Conservation (phyloP, 352 stramenopile species). For the Globisporangium irregulare region DNA sequence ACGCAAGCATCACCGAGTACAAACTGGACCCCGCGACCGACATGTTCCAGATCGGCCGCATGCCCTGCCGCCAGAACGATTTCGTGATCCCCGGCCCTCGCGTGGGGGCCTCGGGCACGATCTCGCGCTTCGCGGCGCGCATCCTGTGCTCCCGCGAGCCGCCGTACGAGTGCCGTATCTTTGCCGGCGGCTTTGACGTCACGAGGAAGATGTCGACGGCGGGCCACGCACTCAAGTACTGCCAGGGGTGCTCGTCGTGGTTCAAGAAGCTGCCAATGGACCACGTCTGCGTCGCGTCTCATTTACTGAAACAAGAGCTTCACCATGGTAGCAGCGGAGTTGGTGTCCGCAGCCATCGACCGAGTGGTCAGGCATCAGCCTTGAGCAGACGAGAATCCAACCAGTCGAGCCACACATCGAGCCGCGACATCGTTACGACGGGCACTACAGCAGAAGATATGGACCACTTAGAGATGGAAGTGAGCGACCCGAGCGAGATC, state of each 20-base stretch:
- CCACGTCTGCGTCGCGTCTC: slow-evolving; percentile 43
- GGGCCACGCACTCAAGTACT: slow-evolving; percentile 67
- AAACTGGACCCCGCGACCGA: slow-evolving; percentile 37
- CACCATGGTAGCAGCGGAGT: background rate
- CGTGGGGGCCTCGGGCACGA: slow-evolving; percentile 67
- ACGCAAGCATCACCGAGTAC: slow-evolving; percentile 67
- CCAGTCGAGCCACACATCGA: slow-evolving; percentile 5
- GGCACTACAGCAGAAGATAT: slow-evolving; percentile 21
- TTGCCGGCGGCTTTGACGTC: slow-evolving; percentile 67
- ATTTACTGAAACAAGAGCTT: slow-evolving; percentile 18
- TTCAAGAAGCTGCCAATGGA: slow-evolving; percentile 39
- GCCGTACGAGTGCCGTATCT: slow-evolving; percentile 66
- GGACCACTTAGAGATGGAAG: slow-evolving; percentile 42
- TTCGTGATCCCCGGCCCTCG: slow-evolving; percentile 76
- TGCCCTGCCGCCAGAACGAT: slow-evolving; percentile 73
- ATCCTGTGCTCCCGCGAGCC: slow-evolving; percentile 55
- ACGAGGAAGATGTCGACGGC: slow-evolving; percentile 51
- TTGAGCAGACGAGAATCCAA: background rate
- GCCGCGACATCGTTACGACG: slow-evolving; percentile 11
- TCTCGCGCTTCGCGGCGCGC: slow-evolving; percentile 71
- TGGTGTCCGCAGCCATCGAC: background rate
- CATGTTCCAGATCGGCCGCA: slow-evolving; percentile 83
- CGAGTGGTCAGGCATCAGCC: background rate
- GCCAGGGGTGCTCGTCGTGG: slow-evolving; percentile 43
- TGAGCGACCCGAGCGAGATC: slow-evolving; percentile 35